phyloP scores from a whole-genome alignment of 257 asterid genomes.

The Henckelia pumila region DNA sequence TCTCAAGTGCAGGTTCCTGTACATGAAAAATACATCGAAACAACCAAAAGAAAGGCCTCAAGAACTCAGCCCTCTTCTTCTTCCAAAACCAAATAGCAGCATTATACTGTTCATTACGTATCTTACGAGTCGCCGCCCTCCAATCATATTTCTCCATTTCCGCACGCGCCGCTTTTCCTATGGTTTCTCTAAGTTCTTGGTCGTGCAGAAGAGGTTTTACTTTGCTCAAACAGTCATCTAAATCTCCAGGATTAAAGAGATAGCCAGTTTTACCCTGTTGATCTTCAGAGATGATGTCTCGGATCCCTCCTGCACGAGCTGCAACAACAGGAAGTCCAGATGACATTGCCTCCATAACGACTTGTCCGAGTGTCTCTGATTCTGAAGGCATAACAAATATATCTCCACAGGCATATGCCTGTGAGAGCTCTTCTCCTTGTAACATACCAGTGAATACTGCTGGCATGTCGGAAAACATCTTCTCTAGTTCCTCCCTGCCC shows the following conservation, averaged over 20 bases:
- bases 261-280: conserved; percentile 84
- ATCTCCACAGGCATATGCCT: conserved; percentile 94
- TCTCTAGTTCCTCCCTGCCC: conserved; percentile 74
- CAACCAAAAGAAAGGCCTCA: conserved; percentile 73
- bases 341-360: conserved; percentile 95
- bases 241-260: conserved; percentile 75
- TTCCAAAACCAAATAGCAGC: conserved; percentile 95
- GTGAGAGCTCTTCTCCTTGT: conserved; percentile 91
- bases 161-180: conserved; percentile 74
- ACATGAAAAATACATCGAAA: conserved; percentile 40
- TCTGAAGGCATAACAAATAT: conserved; percentile 91
- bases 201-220: conserved; percentile 61
- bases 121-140: conserved; percentile 85
- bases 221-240: conserved; percentile 79
- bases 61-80: conserved; percentile 60
- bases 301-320: conserved; percentile 97
- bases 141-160: conserved; percentile 93
- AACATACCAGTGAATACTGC: conserved; percentile 88
- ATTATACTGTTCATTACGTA: conserved; percentile 74
- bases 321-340: conserved; percentile 97
- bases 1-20: conserved; percentile 31
- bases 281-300: conserved; percentile 78
- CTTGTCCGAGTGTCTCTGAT: conserved; percentile 90
- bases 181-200: conserved; percentile 55
- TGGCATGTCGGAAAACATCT: conserved; percentile 68